A percentile compares a stretch with the other conserved stretches of the same genome.
Conservation (phyloP, 139 green algal genomes). For the Monoraphidium neglectum region DNA sequence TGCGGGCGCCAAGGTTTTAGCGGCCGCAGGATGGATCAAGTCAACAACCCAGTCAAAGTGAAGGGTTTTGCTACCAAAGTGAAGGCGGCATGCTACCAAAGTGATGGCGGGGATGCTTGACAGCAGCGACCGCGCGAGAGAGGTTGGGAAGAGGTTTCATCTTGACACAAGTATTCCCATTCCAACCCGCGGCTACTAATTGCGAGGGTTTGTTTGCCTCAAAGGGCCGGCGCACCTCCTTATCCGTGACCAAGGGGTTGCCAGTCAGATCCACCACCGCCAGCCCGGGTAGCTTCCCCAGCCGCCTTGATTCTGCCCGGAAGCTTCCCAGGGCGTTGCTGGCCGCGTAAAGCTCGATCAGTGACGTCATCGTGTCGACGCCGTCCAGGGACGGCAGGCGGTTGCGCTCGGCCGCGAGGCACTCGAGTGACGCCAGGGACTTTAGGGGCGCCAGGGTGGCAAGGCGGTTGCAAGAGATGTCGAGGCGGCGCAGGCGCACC, state of each 20-base stretch:
- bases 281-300: conserved; percentile 65
- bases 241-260: conserved; percentile 45
- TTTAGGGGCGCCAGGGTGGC: conserved; percentile 58
- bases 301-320: conserved; percentile 48
- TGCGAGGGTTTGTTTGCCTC: too few relatives aligned
- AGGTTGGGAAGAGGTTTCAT: too few relatives aligned
- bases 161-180: too few relatives aligned
- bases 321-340: conserved; percentile 41
- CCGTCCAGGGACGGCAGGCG: conserved; percentile 53
- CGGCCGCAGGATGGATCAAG: too few relatives aligned
- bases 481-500: conserved; percentile 13
- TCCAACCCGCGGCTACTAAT: too few relatives aligned
- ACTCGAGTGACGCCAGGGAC: conserved; percentile 49
- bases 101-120: too few relatives aligned
- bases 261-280: conserved; percentile 76
- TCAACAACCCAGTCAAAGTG: too few relatives aligned
- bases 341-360: conserved; percentile 80
- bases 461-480: conserved; percentile 51
- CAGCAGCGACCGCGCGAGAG: too few relatives aligned
- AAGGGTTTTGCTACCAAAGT: too few relatives aligned
- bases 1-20: conserved; percentile 9
- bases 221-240: too few relatives aligned
- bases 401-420: conserved; percentile 73
- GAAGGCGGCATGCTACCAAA: too few relatives aligned
- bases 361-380: conserved; percentile 36